Evolutionary conservation across 148 eudicot genomes (phyloP).

Genomic region (Vaccinium darrowii): DNA sequence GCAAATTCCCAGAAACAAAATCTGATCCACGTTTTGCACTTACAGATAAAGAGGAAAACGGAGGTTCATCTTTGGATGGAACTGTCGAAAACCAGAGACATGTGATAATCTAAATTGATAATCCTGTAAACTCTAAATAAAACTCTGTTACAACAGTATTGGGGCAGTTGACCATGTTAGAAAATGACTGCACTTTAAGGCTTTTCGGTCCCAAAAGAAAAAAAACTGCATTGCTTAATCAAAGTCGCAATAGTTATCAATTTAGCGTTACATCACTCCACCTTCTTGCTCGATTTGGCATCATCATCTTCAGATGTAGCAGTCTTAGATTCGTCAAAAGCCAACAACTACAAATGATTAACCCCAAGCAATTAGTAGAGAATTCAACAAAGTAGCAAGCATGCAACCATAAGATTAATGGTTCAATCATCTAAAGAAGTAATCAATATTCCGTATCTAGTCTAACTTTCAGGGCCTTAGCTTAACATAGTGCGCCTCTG

Average conservation of each 20-base stretch:
- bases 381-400: background rate
- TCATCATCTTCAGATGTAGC: slow-evolving; percentile 36
- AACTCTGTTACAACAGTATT: slow-evolving; percentile 16
- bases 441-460: background rate
- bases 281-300: slow-evolving; percentile 56
- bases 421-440: background rate
- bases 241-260: background rate
- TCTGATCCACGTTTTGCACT: background rate
- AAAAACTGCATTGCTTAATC: slow-evolving; percentile 4
- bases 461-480: background rate
- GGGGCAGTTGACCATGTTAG: slow-evolving; percentile 10
- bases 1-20: background rate
- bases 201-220: background rate
- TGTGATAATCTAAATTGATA: background rate
- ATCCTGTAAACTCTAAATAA: background rate
- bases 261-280: slow-evolving; percentile 33
- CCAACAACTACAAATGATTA: slow-evolving; percentile 65
- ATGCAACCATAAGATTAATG: background rate
- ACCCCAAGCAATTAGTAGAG: background rate
- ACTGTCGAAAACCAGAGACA: background rate
- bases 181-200: background rate
- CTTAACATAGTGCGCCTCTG: background rate
- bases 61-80: background rate
- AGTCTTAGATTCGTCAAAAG: slow-evolving; percentile 77
- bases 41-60: background rate